Evolutionary conservation across 2,329 filamentous ascomycete genomes (phyloP), one percentile per base, ranked within the genome.

Genomic region (Colletotrichum musae): DNA sequence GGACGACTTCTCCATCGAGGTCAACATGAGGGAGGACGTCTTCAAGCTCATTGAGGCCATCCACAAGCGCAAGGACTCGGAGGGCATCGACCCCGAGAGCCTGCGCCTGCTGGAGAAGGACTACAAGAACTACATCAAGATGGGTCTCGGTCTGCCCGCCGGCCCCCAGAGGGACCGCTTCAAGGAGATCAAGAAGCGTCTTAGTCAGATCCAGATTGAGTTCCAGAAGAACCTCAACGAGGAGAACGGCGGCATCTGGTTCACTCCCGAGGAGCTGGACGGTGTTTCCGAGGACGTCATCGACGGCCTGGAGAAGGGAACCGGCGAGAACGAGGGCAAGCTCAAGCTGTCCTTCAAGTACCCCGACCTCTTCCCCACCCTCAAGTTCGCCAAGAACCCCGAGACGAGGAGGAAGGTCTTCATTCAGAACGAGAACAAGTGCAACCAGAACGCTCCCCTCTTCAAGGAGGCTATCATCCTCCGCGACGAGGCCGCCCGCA

Each of bases 171-270:
- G 93, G 71, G 93, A 94, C 74, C 88, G 93, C 52, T 95, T 95
- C 87, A 95, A 94, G 84, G 92, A 92, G 80, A 94, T 95, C 81
- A 93, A 94, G 87, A 93, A 94, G 85, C 85, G 92, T 13, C 83
- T 96, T 64, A 93, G 90, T 72, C 88, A 92, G 78, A 87, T 95
- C 73, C 86, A 88, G 75, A 94, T 95, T 69, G 85, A 90, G 65
- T 94, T 94, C 80, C 89, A 92, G 77, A 94, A 94, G 84, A 93
- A 92, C 74, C 83, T 95, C 68, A 95, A 95, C 76, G 93, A 95
- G 80, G 93, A 96, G 82, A 91, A 91, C 74, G 92, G 91, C n/a
- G 92, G 91, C 2, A 82, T 95, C 60, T 96, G 93, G 93, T 92
- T 95, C 75, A 92, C 91, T 1, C 85, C 81, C 3, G 86, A 92